phyloP scores from a whole-genome alignment of 176 grass and related monocot genomes.

The Cymbopogon citratus region DNA sequence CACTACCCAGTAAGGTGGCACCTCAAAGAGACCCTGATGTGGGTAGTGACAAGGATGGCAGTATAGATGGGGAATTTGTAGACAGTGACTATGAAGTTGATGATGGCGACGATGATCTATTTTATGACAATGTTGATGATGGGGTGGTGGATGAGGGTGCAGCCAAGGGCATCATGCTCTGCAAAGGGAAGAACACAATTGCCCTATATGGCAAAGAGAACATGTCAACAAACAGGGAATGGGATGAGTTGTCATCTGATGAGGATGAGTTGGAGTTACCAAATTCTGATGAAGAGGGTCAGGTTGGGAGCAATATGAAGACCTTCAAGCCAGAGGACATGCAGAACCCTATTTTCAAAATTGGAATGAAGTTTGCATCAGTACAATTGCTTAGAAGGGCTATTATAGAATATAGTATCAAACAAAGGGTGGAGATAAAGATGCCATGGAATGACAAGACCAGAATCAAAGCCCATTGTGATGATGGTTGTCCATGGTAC shows the following conservation, averaged over 20 bases:
- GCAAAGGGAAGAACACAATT: no score
- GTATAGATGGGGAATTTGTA: no score
- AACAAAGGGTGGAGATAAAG: not conserved
- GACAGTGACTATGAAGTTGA: no score
- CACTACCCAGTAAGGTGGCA: no score
- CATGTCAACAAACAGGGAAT: no score
- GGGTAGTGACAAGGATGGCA: no score
- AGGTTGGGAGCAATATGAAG: not conserved
- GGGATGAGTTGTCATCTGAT: not conserved
- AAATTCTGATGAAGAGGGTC: not conserved
- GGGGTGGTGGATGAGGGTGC: no score
- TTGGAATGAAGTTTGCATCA: not conserved
- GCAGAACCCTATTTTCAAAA: not conserved
- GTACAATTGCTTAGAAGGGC: not conserved
- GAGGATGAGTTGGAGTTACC: not conserved
- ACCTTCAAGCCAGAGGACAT: not conserved
- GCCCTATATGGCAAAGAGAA: no score
- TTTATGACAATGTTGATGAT: no score
- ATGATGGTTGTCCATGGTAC: not conserved
- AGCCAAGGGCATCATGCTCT: no score
- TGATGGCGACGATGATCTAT: no score
- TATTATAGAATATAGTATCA: not conserved
- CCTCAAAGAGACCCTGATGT: no score
- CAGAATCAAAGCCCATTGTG: not conserved
- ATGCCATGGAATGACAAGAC: not conserved